Base-by-base conservation (phyloP, 2,329 filamentous ascomycete species). In the Coleophoma cylindrospora region DNA sequence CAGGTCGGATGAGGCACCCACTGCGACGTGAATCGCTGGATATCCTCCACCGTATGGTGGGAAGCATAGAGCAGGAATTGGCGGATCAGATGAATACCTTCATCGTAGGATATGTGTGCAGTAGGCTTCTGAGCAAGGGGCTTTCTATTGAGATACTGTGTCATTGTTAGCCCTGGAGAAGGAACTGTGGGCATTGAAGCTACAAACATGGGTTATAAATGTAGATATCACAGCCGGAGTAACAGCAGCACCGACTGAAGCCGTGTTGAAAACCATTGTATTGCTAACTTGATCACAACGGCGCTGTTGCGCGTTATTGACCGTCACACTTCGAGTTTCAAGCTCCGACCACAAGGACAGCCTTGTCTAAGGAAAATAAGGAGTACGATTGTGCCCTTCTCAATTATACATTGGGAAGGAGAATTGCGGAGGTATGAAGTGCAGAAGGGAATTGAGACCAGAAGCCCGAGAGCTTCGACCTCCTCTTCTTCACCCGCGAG, bases 101-200 rank as follows among this genome's bases (percentile, higher is more conserved):
- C 89, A 65, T 97, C 89, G 71, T 99, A 99, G 48, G 91, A 91
- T 50, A 99, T 83, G 66, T 95, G 89, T 1, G 88, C 87, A 1
- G 89, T 95, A 1, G 92, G 92, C 55, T 91, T 91, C 57, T 91
- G 76, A 54, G 79, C 83, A 32, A 86, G 76, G 1, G 83, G 79
- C 62, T 87, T 87, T 56, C 88, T 85, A 62, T 95, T 87, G 53
- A 95, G 74, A 68, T 94, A 96, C 87, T 94, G 50, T 19, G n/a
- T 32, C 43, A 19, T 47, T 17, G 49, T 46, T 53, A 52, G 40
- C 44, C 21, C 19, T 19, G 19, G 19, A 19, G 19, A 19, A 45
- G 13, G 45, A n/a, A 10, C 5, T 19, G 34, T 14, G 46, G 12
- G 17, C 27, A 19, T 50, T 38, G 22, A 14, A 34, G 38, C 14